These are phyloP conservation scores for Borovskyia barvae DNA, from an alignment of 208 protist genomes.

Conservation along the genomic window DNA sequence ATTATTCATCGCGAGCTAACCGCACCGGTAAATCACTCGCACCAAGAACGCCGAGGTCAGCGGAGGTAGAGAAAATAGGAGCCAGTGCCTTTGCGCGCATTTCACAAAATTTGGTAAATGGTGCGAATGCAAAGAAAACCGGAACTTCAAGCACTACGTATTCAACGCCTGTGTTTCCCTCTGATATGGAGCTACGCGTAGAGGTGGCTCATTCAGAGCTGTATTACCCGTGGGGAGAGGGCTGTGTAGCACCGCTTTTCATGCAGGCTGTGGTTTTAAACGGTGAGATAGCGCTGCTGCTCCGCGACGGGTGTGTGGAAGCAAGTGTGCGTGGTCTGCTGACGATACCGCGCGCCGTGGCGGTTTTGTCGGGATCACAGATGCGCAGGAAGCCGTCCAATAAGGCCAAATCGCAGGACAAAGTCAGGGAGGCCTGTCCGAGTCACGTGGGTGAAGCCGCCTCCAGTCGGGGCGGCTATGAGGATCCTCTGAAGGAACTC, in stretches of 20 bases:
- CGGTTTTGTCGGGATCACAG: no score
- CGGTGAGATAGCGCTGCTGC: slow-evolving; percentile 26
- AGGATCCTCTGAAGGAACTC: no score
- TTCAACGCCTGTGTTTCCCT: slow-evolving; percentile 44
- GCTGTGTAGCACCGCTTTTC: slow-evolving; percentile 37
- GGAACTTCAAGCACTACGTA: slow-evolving; percentile 29
- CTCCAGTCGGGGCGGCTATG: no score
- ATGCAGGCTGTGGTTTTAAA: slow-evolving; percentile 29
- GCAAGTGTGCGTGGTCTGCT: slow-evolving; percentile 34
- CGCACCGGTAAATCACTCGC: slow-evolving; percentile 2
- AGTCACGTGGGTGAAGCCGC: no score
- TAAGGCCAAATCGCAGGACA: no score
- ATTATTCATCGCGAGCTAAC: slow-evolving; percentile 30
- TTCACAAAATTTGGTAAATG: no score
- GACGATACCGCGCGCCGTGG: slow-evolving; percentile 13
- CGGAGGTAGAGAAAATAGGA: slow-evolving; percentile 15
- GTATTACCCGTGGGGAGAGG: slow-evolving; percentile 57
- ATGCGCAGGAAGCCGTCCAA: no score
- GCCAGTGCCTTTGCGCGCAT: slow-evolving; percentile 18
- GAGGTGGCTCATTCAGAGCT: slow-evolving; percentile 28
- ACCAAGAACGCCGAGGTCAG: slow-evolving; percentile 24
- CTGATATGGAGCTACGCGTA: slow-evolving; percentile 37
- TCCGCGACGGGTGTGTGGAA: slow-evolving; percentile 38
- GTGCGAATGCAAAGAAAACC: no score
- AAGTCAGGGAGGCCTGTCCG: no score